A percentile compares a stretch with the other conserved stretches of the same genome.
These are phyloP conservation scores for Lactarius trivialis DNA, from an alignment of 768 basidiomycete species.

Conservation along the genomic window DNA sequence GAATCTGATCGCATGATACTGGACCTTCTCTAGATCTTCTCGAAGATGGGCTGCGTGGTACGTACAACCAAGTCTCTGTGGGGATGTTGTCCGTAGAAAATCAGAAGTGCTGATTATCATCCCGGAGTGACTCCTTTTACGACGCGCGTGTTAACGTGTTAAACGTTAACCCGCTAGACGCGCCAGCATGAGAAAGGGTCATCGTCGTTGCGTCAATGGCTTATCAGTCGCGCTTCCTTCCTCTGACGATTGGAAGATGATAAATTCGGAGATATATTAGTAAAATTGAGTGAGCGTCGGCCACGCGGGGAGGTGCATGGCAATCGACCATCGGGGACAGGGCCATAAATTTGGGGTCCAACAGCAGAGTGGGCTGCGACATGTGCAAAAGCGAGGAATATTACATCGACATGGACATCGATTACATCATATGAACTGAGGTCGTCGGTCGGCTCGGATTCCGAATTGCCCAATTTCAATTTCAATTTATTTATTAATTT, in stretches of 20 bases:
- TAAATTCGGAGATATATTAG: not conserved
- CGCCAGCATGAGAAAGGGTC: not conserved
- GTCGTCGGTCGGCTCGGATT: not conserved
- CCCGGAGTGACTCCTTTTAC: not conserved
- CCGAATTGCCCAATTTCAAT: not conserved
- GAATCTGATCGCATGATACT: not conserved
- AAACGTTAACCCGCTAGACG: not conserved
- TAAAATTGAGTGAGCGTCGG: not conserved
- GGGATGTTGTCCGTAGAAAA: not conserved
- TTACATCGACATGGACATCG: too few species aligned
- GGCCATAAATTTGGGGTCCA: not conserved
- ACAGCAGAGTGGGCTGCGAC: not conserved
- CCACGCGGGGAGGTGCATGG: not conserved
- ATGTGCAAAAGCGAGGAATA: not conserved
- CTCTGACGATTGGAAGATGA: not conserved
- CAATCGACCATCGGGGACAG: not conserved
- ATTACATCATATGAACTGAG: not conserved
- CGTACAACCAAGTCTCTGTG: not conserved
- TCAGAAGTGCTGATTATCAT: not conserved
- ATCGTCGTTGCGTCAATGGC: not conserved
- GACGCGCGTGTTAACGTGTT: not conserved
- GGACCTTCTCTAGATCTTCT: slow-evolving; percentile 2
- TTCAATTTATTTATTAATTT: not conserved
- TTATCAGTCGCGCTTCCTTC: not conserved
- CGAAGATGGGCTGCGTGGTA: slow-evolving; percentile 1